Evolutionary conservation across 441 rosid species (phyloP), one percentile per base, ranked within the genome.

Genomic region (Erodium trifolium): DNA sequence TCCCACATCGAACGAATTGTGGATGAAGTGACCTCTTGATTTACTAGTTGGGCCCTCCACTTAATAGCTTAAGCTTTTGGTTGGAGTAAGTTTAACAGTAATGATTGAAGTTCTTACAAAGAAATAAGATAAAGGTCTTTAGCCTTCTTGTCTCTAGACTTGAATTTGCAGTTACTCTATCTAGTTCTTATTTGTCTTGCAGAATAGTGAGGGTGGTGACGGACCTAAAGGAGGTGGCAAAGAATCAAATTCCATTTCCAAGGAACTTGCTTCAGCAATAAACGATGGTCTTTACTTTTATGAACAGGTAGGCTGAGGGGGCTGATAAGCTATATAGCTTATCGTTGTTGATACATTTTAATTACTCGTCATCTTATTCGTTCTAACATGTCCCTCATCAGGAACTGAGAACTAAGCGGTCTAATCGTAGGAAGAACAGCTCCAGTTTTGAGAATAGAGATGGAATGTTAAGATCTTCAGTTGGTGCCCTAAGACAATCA

Each of bases 281-380:
- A 87, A 91, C 74, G 99, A 91, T 66, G 99, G 97, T 68, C 96
- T 94, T 66, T 86, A 82, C 82, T 94, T 80, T 84, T 94, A 78
- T 76, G 99, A 94, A 78, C 97, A 94, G 93, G 97, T 94, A 60
- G 12, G 35, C 35, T 73, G 18, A 68, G 63, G 37, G 68, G 70
- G 17, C 66, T 71, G 14, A 47, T 75, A 16, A 63, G 39, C 49
- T 63, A 45, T 45, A 37, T 37, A 37, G 51, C 51, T 11, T 12
- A 16, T 45, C 6, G 11, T 60, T 60, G 31, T 19, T 60, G 35
- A 16, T 76, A 68, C 35, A 47, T 66, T 57, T 51, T 66, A 0
- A 34, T 14, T 4, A 13, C 31, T 43, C 12, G n/a, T 60, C 60
- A 45, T 29, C 68, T 27, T 41, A 66, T 71, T 65, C 51, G 71